A percentile compares a stretch with the other conserved stretches of the same genome.
These are phyloP conservation scores for Colletotrichum orchidophilum DNA, from an alignment of 2,329 filamentous ascomycete species.

Conservation along the genomic window DNA sequence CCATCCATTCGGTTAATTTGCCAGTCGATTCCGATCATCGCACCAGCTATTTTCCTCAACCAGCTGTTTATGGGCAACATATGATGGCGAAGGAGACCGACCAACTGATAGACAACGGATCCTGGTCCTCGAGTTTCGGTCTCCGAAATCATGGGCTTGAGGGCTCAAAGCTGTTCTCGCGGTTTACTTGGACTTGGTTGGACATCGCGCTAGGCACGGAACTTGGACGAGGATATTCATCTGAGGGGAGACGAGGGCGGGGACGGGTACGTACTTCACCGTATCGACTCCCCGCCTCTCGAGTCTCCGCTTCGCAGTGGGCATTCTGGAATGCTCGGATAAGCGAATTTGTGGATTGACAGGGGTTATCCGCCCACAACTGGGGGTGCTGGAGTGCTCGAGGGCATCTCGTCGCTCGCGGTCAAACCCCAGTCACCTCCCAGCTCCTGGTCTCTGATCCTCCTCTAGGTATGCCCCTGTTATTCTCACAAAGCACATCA, in stretches of 20 bases:
- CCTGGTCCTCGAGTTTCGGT: not conserved
- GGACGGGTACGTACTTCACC: not conserved
- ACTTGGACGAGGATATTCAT: not conserved
- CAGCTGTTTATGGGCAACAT: not conserved
- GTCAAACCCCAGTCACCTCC: constrained; percentile 1
- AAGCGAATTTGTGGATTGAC: constrained; percentile 9
- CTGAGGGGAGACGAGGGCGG: not conserved
- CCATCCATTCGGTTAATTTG: not conserved
- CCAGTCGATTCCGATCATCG: not conserved
- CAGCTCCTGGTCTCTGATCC: not conserved
- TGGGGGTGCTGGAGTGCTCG: constrained; percentile 1
- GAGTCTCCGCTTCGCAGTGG: not conserved
- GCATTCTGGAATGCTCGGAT: constrained; percentile 10
- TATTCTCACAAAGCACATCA: constrained; percentile 12
- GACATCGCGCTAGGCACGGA: not conserved
- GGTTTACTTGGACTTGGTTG: not conserved
- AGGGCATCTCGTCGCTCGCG: not conserved
- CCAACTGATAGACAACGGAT: not conserved
- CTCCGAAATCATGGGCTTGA: not conserved
- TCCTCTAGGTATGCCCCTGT: not conserved
- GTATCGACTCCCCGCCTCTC: not conserved
- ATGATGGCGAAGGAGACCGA: not conserved
- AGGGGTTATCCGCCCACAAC: not conserved
- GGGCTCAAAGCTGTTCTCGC: not conserved
- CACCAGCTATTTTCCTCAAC: not conserved